phyloP scores from a whole-genome alignment of 805 yeast genomes.

The Myxozyma sirexii region DNA sequence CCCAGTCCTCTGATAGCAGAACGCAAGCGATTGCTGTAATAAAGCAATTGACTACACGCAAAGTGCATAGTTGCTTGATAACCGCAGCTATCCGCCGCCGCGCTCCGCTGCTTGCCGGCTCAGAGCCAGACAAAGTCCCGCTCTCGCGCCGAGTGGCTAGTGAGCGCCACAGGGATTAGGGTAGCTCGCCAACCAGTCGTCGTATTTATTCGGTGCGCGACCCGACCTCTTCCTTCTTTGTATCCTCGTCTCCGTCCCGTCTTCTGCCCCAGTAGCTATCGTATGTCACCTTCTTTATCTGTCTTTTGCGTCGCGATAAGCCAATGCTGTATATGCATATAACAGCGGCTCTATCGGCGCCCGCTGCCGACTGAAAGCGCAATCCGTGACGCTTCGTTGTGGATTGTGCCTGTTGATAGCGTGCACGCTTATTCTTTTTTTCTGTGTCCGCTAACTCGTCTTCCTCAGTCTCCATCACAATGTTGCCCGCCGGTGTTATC shows the following conservation, averaged over 20 bases:
- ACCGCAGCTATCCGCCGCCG: no score
- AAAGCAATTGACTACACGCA: no score
- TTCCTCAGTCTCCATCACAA: constrained; percentile 37
- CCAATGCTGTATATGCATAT: no score
- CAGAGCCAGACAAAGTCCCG: background rate
- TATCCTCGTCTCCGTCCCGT: background rate
- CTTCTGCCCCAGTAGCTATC: background rate
- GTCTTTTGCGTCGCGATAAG: no score
- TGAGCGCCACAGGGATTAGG: constrained; percentile 12
- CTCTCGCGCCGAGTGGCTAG: constrained; percentile 7
- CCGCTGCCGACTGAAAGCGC: no score
- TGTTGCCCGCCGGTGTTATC: constrained; percentile 77
- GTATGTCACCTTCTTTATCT: background rate
- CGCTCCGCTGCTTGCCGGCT: no score
- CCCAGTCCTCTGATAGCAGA: background rate
- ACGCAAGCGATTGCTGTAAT: no score
- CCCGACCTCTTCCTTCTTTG: constrained; percentile 8
- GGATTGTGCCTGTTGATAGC: no score
- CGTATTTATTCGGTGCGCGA: constrained; percentile 12
- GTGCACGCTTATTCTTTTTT: no score
- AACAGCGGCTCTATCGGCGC: no score
- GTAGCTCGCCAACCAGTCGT: constrained; percentile 4
- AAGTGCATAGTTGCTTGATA: no score
- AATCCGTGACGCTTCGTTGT: no score
- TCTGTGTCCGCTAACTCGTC: background rate